Percentiles rank a stretch among this genome's conserved stretches.
These are phyloP conservation scores for Candida sojae DNA, from an alignment of 1,139 yeast species.

Conservation along the genomic window DNA sequence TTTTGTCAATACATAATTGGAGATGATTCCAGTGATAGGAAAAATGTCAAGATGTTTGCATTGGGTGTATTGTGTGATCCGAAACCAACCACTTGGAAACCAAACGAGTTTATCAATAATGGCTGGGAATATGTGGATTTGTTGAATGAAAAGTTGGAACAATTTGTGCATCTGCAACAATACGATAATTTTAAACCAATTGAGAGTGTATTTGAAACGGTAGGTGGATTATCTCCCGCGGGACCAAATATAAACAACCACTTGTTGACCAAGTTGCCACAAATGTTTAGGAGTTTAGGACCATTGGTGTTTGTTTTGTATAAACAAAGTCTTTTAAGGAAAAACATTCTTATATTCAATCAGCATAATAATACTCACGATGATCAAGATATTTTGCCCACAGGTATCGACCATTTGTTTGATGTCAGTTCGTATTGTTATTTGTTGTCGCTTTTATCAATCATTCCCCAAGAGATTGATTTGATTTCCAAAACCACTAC, in stretches of 20 bases:
- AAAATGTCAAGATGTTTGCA: conserved; percentile 63
- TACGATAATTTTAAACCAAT: conserved; percentile 22
- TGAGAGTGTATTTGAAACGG: conserved; percentile 19
- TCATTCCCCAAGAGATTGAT: conserved; percentile 36
- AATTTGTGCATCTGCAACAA: conserved; percentile 29
- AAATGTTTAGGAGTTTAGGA: conserved; percentile 57
- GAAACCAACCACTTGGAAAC: conserved; percentile 44
- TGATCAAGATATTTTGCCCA: conserved; percentile 8
- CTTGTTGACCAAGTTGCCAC: conserved; percentile 49
- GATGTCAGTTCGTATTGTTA: conserved; percentile 34
- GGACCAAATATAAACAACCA: conserved; percentile 37
- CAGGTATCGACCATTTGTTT: conserved; percentile 8
- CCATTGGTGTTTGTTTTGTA: conserved; percentile 73
- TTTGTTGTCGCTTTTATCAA: conserved; percentile 35
- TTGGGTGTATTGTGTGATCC: conserved; percentile 63
- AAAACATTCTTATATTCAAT: conserved; percentile 60
- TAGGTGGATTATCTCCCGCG: conserved; percentile 9
- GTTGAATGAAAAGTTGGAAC: conserved; percentile 44
- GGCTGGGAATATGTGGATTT: conserved; percentile 59
- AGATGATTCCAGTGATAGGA: conserved; percentile 33
- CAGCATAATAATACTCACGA: conserved; percentile 28
- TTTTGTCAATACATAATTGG: conserved; percentile 31
- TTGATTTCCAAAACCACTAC: conserved; percentile 18
- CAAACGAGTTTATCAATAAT: conserved; percentile 49
- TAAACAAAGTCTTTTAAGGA: conserved; percentile 66